Conservation (phyloP, 139 green algal genomes). For the Haematococcus sp. region DNA sequence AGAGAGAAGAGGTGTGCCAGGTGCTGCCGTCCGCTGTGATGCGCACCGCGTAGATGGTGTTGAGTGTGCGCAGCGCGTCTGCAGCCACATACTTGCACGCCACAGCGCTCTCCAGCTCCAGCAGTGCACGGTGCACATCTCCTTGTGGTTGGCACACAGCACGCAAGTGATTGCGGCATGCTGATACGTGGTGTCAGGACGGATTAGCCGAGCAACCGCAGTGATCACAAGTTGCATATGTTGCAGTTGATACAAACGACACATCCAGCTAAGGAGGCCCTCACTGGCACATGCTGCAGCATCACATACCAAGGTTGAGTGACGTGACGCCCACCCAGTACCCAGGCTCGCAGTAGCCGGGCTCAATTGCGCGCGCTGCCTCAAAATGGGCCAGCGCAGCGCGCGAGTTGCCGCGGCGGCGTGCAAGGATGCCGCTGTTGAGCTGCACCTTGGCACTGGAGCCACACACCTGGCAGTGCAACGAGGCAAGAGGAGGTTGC, state of each 20-base stretch:
- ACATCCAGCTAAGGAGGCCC: no score
- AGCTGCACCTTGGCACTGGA: conserved; percentile 75
- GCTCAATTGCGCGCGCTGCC: conserved; percentile 47
- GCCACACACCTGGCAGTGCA: conserved; percentile 52
- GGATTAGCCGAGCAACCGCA: not conserved
- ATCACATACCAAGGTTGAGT: conserved; percentile 21
- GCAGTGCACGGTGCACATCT: conserved; percentile 22
- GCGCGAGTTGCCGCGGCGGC: conserved; percentile 37
- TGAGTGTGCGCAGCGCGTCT: conserved; percentile 51
- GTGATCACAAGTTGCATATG: not conserved
- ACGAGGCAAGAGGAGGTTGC: not conserved
- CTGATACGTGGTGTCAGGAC: not conserved
- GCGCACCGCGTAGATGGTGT: conserved; percentile 37
- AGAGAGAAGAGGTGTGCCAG: no score
- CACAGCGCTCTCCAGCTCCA: conserved; percentile 55
- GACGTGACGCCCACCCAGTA: conserved; percentile 73
- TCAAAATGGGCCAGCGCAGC: conserved; percentile 61
- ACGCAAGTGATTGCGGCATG: not conserved
- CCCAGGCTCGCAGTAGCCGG: conserved; percentile 68
- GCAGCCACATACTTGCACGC: conserved; percentile 65
- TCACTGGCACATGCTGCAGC: not conserved
- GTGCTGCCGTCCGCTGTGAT: no score
- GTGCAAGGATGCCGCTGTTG: conserved; percentile 73
- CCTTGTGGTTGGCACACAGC: not conserved
- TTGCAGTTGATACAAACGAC: no score